These are phyloP conservation scores for Epichloe festucae DNA, from an alignment of 2,329 filamentous ascomycete species.

Conservation along the genomic window DNA sequence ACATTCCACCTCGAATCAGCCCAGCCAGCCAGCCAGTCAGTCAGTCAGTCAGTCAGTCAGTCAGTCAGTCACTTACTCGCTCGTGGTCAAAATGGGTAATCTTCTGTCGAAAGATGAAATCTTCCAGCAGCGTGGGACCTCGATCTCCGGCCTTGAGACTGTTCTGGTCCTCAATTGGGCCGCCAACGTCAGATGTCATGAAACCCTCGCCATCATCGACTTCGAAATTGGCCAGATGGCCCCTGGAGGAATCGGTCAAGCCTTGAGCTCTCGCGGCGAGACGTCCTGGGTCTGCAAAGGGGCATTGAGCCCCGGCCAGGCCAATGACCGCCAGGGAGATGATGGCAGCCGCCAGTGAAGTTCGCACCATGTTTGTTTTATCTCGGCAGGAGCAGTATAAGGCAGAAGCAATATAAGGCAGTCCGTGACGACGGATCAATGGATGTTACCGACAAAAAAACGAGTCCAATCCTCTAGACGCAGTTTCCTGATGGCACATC, in stretches of 20 bases:
- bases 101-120: slow-evolving; percentile 62
- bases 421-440: not conserved
- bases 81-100: slow-evolving; percentile 61
- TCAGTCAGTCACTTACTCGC: slow-evolving; percentile 31
- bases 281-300: slow-evolving; percentile 16
- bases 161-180: slow-evolving; percentile 52
- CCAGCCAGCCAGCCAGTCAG: no score
- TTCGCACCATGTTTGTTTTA: slow-evolving; percentile 14
- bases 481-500: not conserved
- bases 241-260: slow-evolving; percentile 13
- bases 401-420: no score
- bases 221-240: slow-evolving; percentile 23
- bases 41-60: no score
- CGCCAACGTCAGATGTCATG: slow-evolving; percentile 55
- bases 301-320: slow-evolving; percentile 19
- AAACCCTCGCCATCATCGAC: slow-evolving; percentile 41
- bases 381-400: not conserved
- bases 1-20: not conserved
- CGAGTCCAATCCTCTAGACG: not conserved
- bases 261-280: slow-evolving; percentile 15
- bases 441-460: not conserved
- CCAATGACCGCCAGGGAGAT: slow-evolving; percentile 15
- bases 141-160: slow-evolving; percentile 54
- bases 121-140: slow-evolving; percentile 56
- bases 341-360: slow-evolving; percentile 11